A percentile compares a stretch with the other conserved stretches of the same genome.
Evolutionary conservation across 108 stramenopile species (phyloP).

Genomic region (Fragilaria radians): DNA sequence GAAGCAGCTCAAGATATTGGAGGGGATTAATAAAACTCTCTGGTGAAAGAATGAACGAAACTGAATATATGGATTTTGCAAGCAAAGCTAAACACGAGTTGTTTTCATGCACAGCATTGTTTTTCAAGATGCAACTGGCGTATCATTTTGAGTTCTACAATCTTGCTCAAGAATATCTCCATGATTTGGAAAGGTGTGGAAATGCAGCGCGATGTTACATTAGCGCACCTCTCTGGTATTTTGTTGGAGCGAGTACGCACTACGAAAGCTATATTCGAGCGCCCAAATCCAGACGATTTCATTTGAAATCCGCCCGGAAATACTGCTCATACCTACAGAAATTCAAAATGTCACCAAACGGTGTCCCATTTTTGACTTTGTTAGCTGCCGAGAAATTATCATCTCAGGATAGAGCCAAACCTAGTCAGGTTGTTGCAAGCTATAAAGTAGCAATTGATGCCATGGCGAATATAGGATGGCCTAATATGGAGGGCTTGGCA

Average conservation of each 20-base stretch:
- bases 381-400: not conserved
- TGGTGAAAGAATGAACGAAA: not conserved
- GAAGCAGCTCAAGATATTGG: not conserved
- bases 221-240: not conserved
- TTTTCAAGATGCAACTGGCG: slow-evolving; percentile 1
- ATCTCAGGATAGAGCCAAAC: not conserved
- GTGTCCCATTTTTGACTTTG: not conserved
- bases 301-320: not conserved
- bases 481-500: not conserved
- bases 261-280: not conserved
- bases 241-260: not conserved
- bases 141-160: not conserved
- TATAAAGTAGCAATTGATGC: not conserved
- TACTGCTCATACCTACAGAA: not conserved
- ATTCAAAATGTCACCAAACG: not conserved
- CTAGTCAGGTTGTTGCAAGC: not conserved
- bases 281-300: not conserved
- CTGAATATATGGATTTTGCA: not conserved
- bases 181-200: not conserved
- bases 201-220: not conserved
- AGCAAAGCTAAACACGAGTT: not conserved
- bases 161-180: not conserved
- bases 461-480: not conserved
- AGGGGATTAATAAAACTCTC: not conserved
- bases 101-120: not conserved